Evolutionary conservation across 768 basidiomycete species (phyloP).

Genomic region (Mycena belliarum): DNA sequence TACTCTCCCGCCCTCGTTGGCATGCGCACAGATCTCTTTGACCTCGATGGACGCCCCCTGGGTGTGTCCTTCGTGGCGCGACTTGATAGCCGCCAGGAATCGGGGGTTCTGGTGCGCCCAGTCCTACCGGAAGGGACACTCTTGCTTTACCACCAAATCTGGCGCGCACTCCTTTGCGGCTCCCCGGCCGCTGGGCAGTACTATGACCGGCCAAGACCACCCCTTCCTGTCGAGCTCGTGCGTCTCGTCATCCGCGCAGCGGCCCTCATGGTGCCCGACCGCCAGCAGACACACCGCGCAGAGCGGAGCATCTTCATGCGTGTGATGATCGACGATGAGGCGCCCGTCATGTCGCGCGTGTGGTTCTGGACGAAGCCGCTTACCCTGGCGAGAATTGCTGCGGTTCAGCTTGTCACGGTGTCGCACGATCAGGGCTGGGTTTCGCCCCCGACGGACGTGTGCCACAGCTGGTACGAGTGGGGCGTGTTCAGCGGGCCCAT

Average conservation of each 20-base stretch:
- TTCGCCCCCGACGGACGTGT: not conserved
- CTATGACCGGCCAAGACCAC: not conserved
- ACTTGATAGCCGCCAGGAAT: no score
- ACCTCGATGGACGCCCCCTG: no score
- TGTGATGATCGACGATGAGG: not conserved
- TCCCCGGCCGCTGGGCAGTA: no score
- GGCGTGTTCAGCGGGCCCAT: not conserved
- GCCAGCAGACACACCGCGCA: constrained; percentile 1
- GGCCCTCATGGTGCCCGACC: constrained; percentile 1
- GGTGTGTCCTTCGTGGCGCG: no score
- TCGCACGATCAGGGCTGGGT: constrained; percentile 4
- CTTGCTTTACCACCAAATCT: constrained; percentile 5
- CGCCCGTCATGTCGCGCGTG: constrained; percentile 1
- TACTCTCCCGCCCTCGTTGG: no score
- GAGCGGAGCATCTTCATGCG: not conserved
- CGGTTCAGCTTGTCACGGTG: constrained; percentile 6
- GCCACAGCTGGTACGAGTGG: constrained; percentile 12
- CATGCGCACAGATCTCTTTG: no score
- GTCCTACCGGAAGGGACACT: not conserved
- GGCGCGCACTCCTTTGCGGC: constrained; percentile 4
- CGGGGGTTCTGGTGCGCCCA: not conserved
- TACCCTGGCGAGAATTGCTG: not conserved
- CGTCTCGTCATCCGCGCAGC: constrained; percentile 8
- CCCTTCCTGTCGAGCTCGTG: constrained; percentile 12
- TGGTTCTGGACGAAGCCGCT: constrained; percentile 12